Percentiles rank a stretch among this genome's conserved stretches.
These are phyloP conservation scores for Fusarium falciforme DNA, from an alignment of 2,329 filamentous ascomycete species.

Conservation along the genomic window DNA sequence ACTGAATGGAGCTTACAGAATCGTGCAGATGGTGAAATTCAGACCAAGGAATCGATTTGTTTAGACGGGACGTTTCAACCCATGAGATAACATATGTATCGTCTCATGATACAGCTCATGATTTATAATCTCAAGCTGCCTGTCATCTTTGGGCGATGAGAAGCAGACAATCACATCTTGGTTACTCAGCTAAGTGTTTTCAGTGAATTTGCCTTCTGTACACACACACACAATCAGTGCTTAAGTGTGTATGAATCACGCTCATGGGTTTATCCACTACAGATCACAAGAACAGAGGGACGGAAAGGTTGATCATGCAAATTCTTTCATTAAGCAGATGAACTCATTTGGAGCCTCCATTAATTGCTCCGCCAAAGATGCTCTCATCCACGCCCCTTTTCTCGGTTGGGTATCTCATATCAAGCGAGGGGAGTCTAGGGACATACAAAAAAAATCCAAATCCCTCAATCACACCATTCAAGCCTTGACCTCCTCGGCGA, in stretches of 20 bases:
- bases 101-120: not conserved
- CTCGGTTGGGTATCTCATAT: conserved; percentile 35
- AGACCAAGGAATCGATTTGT: not conserved
- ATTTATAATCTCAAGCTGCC: not conserved
- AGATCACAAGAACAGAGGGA: not conserved
- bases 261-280: not conserved
- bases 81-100: not conserved
- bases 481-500: conserved; percentile 50
- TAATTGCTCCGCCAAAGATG: not conserved
- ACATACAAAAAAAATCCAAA: not conserved
- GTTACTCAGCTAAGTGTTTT: not conserved
- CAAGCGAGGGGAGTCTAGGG: conserved; percentile 12
- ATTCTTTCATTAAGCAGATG: not conserved
- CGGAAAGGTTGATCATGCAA: not conserved
- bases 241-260: not conserved
- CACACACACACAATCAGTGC: too few species aligned
- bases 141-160: not conserved
- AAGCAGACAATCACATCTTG: not conserved
- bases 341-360: not conserved
- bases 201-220: too few species aligned
- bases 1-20: not conserved
- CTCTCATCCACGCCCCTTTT: not conserved
- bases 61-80: not conserved
- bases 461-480: not conserved
- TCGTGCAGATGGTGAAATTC: not conserved